Evolutionary conservation across 2,329 filamentous ascomycete genomes (phyloP).

Genomic region (Penicillium frequentans): DNA sequence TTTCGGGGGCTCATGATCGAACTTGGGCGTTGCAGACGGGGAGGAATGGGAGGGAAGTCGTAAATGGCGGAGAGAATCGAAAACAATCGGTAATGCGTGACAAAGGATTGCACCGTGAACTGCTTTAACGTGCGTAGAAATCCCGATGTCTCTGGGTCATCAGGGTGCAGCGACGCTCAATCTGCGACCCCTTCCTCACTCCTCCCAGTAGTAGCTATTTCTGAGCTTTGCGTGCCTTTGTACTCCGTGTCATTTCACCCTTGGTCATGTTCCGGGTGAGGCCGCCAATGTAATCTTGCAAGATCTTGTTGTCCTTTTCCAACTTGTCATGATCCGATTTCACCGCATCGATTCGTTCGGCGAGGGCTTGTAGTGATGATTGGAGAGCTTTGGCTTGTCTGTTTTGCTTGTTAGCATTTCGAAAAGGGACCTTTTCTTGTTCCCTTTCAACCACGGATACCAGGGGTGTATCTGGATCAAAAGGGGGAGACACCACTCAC

Average conservation of each 20-base stretch:
- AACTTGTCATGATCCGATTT: slow-evolving; percentile 95
- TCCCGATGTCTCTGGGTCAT: slow-evolving; percentile 6
- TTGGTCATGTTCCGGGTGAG: slow-evolving; percentile 72
- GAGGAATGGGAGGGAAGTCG: not conserved
- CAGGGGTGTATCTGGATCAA: not conserved
- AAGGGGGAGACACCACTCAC: slow-evolving; percentile 43
- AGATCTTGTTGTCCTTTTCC: slow-evolving; percentile 92
- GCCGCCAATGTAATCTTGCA: slow-evolving; percentile 97
- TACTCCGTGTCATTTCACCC: slow-evolving; percentile 57
- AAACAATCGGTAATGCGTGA: not conserved
- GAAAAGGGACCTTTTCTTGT: not conserved
- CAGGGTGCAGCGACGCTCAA: slow-evolving; percentile 10
- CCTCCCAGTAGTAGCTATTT: slow-evolving; percentile 28
- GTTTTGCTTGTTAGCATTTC: not conserved
- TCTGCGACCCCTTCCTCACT: slow-evolving; percentile 8
- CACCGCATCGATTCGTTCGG: slow-evolving; percentile 91
- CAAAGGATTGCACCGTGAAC: not conserved
- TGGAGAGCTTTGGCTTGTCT: slow-evolving; percentile 89
- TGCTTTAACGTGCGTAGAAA: not conserved
- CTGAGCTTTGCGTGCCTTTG: slow-evolving; percentile 51
- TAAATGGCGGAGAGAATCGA: not conserved
- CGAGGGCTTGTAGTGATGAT: slow-evolving; percentile 82
- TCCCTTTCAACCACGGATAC: not conserved
- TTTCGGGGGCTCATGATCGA: not conserved
- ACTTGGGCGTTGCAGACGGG: not conserved